Evolutionary conservation across 2,329 filamentous ascomycete species (phyloP).

Genomic region (Alternaria triticimaculans): DNA sequence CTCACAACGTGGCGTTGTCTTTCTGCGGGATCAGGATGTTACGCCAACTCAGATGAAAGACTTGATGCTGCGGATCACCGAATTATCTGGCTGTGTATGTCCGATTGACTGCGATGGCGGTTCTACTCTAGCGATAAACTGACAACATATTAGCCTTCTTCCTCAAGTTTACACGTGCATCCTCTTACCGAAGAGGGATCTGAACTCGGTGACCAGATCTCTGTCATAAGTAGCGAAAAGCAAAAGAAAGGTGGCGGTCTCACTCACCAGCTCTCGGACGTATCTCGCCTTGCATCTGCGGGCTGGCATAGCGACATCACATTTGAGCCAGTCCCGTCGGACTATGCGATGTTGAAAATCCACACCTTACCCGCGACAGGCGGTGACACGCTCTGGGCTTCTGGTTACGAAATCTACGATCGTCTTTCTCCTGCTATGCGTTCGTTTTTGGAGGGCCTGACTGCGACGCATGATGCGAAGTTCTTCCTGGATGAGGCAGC

Average conservation of each 20-base stretch:
- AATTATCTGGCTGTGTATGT: conserved; percentile 63
- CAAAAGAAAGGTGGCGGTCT: conserved; percentile 40
- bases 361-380: conserved; percentile 44
- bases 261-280: conserved; percentile 53
- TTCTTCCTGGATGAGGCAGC: conserved; percentile 39
- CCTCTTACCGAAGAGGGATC: conserved; percentile 56
- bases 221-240: conserved; percentile 48
- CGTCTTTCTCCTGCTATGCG: conserved; percentile 57
- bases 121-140: not conserved
- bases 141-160: conserved; percentile 25
- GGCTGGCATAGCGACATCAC: conserved; percentile 61
- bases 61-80: conserved; percentile 65
- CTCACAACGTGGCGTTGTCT: conserved; percentile 72
- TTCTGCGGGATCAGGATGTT: conserved; percentile 67
- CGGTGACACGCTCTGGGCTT: conserved; percentile 48
- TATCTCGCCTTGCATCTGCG: conserved; percentile 49
- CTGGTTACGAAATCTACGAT: conserved; percentile 58
- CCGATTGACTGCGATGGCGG: conserved; percentile 42
- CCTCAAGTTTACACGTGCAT: conserved; percentile 38
- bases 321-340: conserved; percentile 51
- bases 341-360: conserved; percentile 48
- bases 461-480: conserved; percentile 52
- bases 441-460: conserved; percentile 56
- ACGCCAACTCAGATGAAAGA: conserved; percentile 69
- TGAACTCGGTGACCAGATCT: conserved; percentile 49